These are phyloP conservation scores for Pythium pyrilobum DNA, from an alignment of 352 stramenopile genomes.

Conservation along the genomic window DNA sequence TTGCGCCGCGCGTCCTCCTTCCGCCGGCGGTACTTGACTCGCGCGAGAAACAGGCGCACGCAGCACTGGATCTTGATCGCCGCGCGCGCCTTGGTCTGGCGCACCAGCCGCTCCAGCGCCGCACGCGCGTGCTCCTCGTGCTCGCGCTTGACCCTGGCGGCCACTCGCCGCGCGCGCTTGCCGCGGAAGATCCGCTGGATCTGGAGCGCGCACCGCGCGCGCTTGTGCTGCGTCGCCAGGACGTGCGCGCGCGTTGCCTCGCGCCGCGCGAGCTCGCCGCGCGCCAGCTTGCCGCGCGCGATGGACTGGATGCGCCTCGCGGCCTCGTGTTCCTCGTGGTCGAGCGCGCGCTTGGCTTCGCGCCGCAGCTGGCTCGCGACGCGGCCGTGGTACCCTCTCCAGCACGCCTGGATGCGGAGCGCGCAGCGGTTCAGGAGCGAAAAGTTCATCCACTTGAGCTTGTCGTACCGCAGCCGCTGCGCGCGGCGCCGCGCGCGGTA, in stretches of 20 bases:
- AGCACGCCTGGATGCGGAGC: constrained; percentile 70
- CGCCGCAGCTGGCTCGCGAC: constrained; percentile 48
- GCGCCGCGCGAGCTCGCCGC: constrained; percentile 23
- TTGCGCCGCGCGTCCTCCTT: constrained; percentile 27
- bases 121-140: constrained; percentile 42
- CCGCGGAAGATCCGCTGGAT: constrained; percentile 71
- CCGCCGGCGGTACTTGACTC: constrained; percentile 25
- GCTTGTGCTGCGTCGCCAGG: constrained; percentile 27
- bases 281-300: constrained; percentile 46
- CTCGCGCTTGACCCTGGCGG: constrained; percentile 26
- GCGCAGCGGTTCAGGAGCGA: constrained; percentile 54
- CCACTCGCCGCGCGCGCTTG: constrained; percentile 36
- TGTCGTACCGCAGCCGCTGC: constrained; percentile 50
- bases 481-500: constrained; percentile 44
- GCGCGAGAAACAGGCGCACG: constrained; percentile 45
- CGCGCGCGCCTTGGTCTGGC: constrained; percentile 48
- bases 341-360: constrained; percentile 42
- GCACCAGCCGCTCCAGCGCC: constrained; percentile 53
- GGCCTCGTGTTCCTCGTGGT: constrained; percentile 48
- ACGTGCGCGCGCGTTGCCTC: constrained; percentile 21
- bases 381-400: constrained; percentile 68
- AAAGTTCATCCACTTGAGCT: constrained; percentile 65
- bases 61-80: constrained; percentile 72
- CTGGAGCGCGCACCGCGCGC: constrained; percentile 31
- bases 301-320: constrained; percentile 58